Base-by-base conservation (phyloP, 2,329 filamentous ascomycete species). In the Nigrograna mackinnonii region DNA sequence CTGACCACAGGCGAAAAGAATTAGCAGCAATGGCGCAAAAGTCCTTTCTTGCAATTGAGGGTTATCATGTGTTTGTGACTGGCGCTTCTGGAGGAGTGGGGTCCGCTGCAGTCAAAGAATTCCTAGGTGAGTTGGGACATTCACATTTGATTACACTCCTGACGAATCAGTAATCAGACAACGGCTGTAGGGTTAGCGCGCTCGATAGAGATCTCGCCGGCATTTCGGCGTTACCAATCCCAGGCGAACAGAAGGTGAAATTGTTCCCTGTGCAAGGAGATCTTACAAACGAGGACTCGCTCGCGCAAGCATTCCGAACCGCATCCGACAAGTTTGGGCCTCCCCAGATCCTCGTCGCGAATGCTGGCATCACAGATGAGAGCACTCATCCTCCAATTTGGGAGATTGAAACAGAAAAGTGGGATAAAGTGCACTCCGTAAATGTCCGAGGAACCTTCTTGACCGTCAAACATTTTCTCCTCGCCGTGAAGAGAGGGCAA, bases 391-490 rank as follows among this genome's bases (percentile, higher is more conserved):
- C 73, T 30, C 72, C 71, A 3, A 77, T 80, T 43, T 82, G 78
- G 78, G 72, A 79, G 19, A 67, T 79, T 39, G 71, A 75, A 0
- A 50, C 74, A 4, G 69, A 73, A n/a, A 60, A 72, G 1, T 81
- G 77, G 78, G 76, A 80, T 37, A 70, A 73, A 40, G 73, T 72
- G 1, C 79, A 79, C 49, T 63, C 66, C 17, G 68, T 70, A 17
- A 80, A 80, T 47, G 69, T 75, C 13, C 71, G 75, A 13, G 78
- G 76, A 4, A 79, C 76, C 2, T 81, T 79, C 47, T 63, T 82
- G 3, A 78, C 76, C 0, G 75, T 81, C 57, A 82, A 81, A 51
- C 75, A 80, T 45, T 81, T 80, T 56, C 61, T 82, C 5, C 70
- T 64, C 22, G 60, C 64, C 1, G 71, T 75, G 0, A 67, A 72